Base-by-base conservation (phyloP, 192 early-diverging fungal species). In the Mortierella antarctica region DNA sequence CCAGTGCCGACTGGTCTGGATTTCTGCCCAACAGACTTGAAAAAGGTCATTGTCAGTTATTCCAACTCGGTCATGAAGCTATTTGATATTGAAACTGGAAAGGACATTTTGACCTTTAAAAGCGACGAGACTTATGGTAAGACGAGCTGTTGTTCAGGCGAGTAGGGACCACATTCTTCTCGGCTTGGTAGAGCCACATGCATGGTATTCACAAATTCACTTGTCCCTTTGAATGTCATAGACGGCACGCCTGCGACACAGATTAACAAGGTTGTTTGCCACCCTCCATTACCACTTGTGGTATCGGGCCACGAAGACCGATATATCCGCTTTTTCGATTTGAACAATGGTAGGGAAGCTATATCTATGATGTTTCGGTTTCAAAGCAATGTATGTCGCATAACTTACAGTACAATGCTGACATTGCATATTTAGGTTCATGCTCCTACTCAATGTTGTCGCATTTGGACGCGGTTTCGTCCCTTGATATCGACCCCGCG, bases 291-390 rank as follows among this genome's bases (percentile, higher is more conserved):
- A 59, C 89, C 93, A 8, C 54, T 95, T 14, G 70, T 93, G 12
- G 86, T 95, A n/a, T 86, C 93, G 8, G 94, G 88, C 17, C 89
- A 93, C 67, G 94, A 96, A 64, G 94, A 96, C 71, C 73, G 90
- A 48, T 86, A 86, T 51, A 88, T 96, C 57, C 85, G 93, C 64
- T 88, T 92, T 53, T 95, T 90, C 85, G 94, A 96, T 70, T 45
- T 90, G 9, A 91, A 92, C 45, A 88, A 83, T 51, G 95, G 94
- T 88, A 87, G 74, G 56, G 52, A 57, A 5, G 20, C 20, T 21
- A n/a, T 62, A 20, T 49, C 17, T 50, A 50, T 14, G 17, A 50
- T 2, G 17, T 17, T 1, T 50, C 10, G 49, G 17, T 50, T 11
- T 14, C 10, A 50, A 50, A 50, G 31, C 31, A 31, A 31, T 31